Evolutionary conservation across 257 asterid species (phyloP), one percentile per base, ranked within the genome.

Genomic region (Solanum bukasovii): DNA sequence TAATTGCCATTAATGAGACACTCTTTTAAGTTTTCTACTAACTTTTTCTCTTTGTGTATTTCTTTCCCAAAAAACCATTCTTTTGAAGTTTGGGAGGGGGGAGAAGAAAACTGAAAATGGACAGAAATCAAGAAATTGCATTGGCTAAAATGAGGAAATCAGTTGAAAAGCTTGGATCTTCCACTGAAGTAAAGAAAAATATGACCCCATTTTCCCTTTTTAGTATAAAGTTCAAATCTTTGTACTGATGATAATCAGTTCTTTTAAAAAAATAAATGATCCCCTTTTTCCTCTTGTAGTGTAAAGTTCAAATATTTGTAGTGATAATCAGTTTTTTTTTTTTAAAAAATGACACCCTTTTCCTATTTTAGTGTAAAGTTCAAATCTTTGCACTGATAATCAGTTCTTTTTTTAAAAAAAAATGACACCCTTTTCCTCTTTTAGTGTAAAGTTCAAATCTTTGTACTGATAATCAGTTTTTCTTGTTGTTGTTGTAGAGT

Each of bases 111-210:
- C 72, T 44, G 3, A 87, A 83, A 87, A 92, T 92, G 96, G 91
- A 90, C 18, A 83, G 63, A 90, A 84, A 84, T 83, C 65, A 90
- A 49, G 94, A 93, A 87, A 23, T 87, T 44, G 91, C 92, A 27
- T 68, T 94, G 33, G 89, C 93, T 92, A 93, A 91, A 85, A 85
- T 96, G 93, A 93, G 94, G 92, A 92, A 92, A 90, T 88, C 94
- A 61, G 93, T 93, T 72, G 93, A 93, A 56, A 93, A 92, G 88
- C 98, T 92, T 3, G 97, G 97, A 86, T 89, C 87, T 86, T 91
- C 97, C 44, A 92, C 95, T 9, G 92, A 93, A 93, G 98, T 94
- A 82, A n/a, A 88, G 9, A 2, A 27, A 73, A 44, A 63, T 35
- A 25, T 3, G 7, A 3, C 18, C 38, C 35, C 74, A 3, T 10